Evolutionary conservation across 441 rosid species (phyloP).

Genomic region (Pelargonium citronellum): DNA sequence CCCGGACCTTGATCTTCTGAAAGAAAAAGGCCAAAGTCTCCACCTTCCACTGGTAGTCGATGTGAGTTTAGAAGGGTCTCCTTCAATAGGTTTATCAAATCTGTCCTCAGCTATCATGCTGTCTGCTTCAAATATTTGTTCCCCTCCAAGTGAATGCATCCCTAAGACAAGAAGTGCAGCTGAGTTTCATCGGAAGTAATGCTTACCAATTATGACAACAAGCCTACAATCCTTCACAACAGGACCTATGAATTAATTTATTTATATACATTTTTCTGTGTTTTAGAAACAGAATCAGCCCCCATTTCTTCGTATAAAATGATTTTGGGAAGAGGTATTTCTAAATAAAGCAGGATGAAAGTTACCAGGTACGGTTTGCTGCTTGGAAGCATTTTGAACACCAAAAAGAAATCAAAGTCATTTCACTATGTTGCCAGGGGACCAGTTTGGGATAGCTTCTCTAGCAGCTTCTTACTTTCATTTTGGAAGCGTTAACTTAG

Average conservation of each 20-base stretch:
- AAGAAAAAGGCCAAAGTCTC: constrained; percentile 88
- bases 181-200: constrained; percentile 58
- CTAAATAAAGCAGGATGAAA: constrained; percentile 37
- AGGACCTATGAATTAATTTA: constrained; percentile 44
- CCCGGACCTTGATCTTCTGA: constrained; percentile 42
- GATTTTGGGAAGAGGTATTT: constrained; percentile 61
- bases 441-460: no score
- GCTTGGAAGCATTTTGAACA: constrained; percentile 7
- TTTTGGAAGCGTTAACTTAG: no score
- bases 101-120: constrained; percentile 53
- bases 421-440: neutral
- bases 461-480: no score
- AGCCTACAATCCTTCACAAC: constrained; percentile 50
- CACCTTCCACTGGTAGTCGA: constrained; percentile 54
- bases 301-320: constrained; percentile 49
- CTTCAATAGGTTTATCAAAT: constrained; percentile 38
- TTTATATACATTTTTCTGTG: constrained; percentile 44
- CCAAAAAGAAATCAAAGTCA: constrained; percentile 8
- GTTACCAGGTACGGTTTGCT: constrained; percentile 20
- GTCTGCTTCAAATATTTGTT: constrained; percentile 43
- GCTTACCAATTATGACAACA: constrained; percentile 43
- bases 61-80: constrained; percentile 34
- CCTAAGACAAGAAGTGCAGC: constrained; percentile 56
- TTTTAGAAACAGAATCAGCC: constrained; percentile 53
- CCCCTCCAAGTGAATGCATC: constrained; percentile 46